Conservation (phyloP, 2,329 filamentous ascomycete genomes). For the Verticillium tricorpus region DNA sequence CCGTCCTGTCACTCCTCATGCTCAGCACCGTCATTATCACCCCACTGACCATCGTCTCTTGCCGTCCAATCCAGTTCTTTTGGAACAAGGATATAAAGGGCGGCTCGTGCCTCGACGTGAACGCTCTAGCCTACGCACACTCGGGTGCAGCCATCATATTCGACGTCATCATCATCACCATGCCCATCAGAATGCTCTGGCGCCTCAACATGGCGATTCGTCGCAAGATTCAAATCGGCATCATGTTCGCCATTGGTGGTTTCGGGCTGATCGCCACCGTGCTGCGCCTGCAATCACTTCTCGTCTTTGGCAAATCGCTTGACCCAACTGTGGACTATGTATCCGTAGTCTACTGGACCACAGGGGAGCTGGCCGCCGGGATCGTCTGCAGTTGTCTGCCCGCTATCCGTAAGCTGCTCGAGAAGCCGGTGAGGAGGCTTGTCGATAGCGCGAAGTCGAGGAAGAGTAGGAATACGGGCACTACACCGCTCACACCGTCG, state of each 20-base stretch:
- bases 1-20: conserved; percentile 18
- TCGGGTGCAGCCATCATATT: conserved; percentile 42
- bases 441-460: not conserved
- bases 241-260: conserved; percentile 12
- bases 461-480: not conserved
- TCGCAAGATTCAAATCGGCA: conserved; percentile 33
- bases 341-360: conserved; percentile 18
- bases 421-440: conserved; percentile 1
- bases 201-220: conserved; percentile 48
- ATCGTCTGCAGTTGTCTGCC: conserved; percentile 20
- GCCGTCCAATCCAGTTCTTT: conserved; percentile 19
- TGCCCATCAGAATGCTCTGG: conserved; percentile 51
- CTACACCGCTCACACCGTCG: not conserved
- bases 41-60: conserved; percentile 24
- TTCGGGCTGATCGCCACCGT: conserved; percentile 14
- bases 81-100: conserved; percentile 19
- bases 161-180: conserved; percentile 46
- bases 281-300: conserved; percentile 12
- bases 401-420: conserved; percentile 13
- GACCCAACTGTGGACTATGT: conserved; percentile 14
- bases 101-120: conserved; percentile 31
- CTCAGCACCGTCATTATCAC: conserved; percentile 22
- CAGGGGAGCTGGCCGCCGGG: conserved; percentile 15
- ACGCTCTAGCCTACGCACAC: conserved; percentile 48
- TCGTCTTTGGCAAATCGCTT: conserved; percentile 11